Evolutionary conservation across 2,329 filamentous ascomycete species (phyloP), one percentile per base, ranked within the genome.

Genomic region (Trichoderma simmonsii): DNA sequence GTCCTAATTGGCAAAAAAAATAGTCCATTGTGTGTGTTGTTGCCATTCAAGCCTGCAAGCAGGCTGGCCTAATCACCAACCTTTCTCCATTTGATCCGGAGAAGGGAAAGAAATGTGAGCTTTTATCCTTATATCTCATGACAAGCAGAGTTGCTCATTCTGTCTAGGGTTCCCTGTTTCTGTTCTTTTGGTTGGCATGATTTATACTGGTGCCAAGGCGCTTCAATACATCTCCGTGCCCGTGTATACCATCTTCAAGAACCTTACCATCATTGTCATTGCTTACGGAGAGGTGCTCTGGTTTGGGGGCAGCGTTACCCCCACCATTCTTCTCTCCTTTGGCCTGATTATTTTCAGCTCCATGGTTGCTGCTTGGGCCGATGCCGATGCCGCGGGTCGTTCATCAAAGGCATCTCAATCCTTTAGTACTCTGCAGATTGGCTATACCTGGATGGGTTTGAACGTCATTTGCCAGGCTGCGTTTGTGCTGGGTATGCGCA

Each of bases 231-330:
- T 99, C 73, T 98, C 95, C 36, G 97, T 99, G 71, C 96, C 96
- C 28, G 96, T 99, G 30, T 99, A 99, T 85, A 99, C 96, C 71
- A 99, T 99, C 81, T 99, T 99, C 89, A 99, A 99, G 89, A 99
- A 99, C 85, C 84, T 99, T 86, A 98, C 96, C 73, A 99, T 97
- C 82, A 98, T 99, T 78, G 90, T 98, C 75, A 99, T 98, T 79
- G 96, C 96, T 71, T 99, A 99, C 77, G 96, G 96, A 77, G 96
- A 99, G 84, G 95, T 99, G 34, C 88, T 99, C 68, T 98, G 95
- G 95, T 99, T 99, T 77, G 96, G 96, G 74, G 95, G 95, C 79
- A 94, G 91, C 63, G 95, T 99, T 73, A 95, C 93, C 18, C 89
- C 91, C 61, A 90, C 97, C 82, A 91, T 94, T 3, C 89, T 99